Percentiles rank a stretch among this genome's conserved stretches.
phyloP scores from a whole-genome alignment of 1,284 basidiomycete genomes.

The Prillingera fragicola region DNA sequence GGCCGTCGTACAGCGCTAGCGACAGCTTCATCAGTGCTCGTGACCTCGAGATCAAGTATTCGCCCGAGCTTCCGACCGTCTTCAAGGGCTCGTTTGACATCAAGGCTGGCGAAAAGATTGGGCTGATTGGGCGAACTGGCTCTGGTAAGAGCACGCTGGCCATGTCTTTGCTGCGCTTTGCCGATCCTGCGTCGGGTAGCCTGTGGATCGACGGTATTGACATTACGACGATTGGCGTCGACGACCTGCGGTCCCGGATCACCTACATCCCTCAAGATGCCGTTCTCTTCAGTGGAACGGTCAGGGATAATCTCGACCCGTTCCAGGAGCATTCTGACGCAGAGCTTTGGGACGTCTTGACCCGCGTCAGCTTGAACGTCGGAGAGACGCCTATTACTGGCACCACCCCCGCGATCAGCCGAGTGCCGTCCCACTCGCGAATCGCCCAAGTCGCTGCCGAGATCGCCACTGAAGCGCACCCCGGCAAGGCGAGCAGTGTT shows the following conservation, averaged over 20 bases:
- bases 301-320: conserved; percentile 81
- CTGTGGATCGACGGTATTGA: conserved; percentile 86
- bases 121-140: conserved; percentile 50
- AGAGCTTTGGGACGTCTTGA: conserved; percentile 57
- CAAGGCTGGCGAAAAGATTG: conserved; percentile 69
- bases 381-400: conserved; percentile 3
- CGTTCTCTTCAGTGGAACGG: conserved; percentile 77
- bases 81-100: conserved; percentile 71
- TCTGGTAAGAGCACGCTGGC: conserved; percentile 60
- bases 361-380: conserved; percentile 37
- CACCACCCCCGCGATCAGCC: conserved; percentile 12
- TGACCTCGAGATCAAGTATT: conserved; percentile 72
- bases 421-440: conserved; percentile 12
- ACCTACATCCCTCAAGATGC: conserved; percentile 57
- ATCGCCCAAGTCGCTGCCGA: conserved; percentile 21
- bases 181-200: conserved; percentile 70
- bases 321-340: conserved; percentile 76
- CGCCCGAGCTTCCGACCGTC: conserved; percentile 75
- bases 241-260: conserved; percentile 58
- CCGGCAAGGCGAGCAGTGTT: not conserved
- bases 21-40: conserved; percentile 57
- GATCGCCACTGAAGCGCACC: conserved; percentile 7
- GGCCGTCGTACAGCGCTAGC: conserved; percentile 58
- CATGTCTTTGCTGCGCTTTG: conserved; percentile 80
- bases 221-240: conserved; percentile 76